Percentiles rank a stretch among this genome's conserved stretches.
These are phyloP conservation scores for Cardamine resedifolia DNA, from an alignment of 345 rosid species.

Conservation along the genomic window DNA sequence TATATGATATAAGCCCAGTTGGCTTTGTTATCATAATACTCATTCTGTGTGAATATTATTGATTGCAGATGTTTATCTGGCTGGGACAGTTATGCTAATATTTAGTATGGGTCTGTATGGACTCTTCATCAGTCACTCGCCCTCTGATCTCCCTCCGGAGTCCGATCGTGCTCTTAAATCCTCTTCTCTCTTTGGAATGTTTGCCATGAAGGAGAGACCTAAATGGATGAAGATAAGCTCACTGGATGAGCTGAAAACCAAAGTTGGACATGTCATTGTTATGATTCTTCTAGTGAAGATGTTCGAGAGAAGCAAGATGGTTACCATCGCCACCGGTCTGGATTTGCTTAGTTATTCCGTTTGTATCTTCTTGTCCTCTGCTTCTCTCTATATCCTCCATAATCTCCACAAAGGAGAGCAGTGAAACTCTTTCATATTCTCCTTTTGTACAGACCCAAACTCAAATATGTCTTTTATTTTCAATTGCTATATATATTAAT, in stretches of 20 bases:
- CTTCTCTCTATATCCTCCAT: constrained; percentile 86
- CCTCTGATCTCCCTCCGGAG: constrained; percentile 47
- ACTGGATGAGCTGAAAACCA: constrained; percentile 83
- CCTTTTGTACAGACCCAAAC: constrained; percentile 11
- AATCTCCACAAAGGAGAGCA: constrained; percentile 68
- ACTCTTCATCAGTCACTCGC: constrained; percentile 67
- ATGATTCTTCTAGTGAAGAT: constrained; percentile 95
- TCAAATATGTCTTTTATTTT: not conserved
- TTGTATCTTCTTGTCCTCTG: constrained; percentile 84
- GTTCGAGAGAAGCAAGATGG: constrained; percentile 98
- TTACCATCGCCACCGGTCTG: constrained; percentile 71
- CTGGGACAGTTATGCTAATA: constrained; percentile 92
- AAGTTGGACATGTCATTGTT: constrained; percentile 92
- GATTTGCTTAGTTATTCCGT: constrained; percentile 84
- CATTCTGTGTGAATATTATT: not conserved
- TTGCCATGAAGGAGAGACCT: constrained; percentile 87
- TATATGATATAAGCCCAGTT: not conserved
- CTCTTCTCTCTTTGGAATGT: constrained; percentile 96
- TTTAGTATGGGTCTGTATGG: constrained; percentile 96
- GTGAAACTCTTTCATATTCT: not conserved
- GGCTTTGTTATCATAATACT: not conserved
- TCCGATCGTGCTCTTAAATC: constrained; percentile 76
- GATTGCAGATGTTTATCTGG: constrained; percentile 86
- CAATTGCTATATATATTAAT: not conserved
- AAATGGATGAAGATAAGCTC: constrained; percentile 97